Percentiles rank a stretch among this genome's conserved stretches.
Evolutionary conservation across 2,329 filamentous ascomycete genomes (phyloP).

Genomic region (Colletotrichum sp.): DNA sequence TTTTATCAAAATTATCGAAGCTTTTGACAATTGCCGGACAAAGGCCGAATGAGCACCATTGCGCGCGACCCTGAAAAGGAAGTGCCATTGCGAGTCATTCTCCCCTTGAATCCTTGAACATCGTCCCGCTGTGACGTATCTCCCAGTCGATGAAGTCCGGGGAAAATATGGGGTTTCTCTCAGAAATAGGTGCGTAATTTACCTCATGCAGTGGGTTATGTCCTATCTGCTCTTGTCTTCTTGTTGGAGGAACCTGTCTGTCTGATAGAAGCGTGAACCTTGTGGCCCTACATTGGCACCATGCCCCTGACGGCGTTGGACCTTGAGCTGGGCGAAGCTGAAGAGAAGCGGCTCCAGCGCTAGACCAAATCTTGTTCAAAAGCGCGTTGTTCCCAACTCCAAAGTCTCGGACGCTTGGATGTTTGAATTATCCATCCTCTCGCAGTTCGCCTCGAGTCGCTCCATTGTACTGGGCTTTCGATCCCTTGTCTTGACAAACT

Average conservation of each 20-base stretch:
- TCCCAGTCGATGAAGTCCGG: conserved; percentile 4
- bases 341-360: background rate
- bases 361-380: conserved; percentile 12
- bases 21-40: background rate
- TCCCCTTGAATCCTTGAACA: conserved; percentile 2
- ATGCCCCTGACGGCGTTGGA: background rate
- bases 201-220: background rate
- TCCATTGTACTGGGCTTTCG: background rate
- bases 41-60: background rate
- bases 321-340: background rate
- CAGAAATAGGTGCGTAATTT: conserved; percentile 9
- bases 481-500: background rate
- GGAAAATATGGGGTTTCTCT: conserved; percentile 11
- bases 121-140: conserved; percentile 17
- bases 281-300: background rate
- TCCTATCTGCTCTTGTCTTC: background rate
- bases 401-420: background rate
- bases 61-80: background rate
- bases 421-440: background rate
- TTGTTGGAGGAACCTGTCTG: conserved; percentile 8
- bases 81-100: conserved; percentile 8
- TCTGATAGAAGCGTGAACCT: conserved; percentile 1
- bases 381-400: conserved; percentile 4
- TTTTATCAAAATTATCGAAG: background rate
- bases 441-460: background rate